Percentiles rank a stretch among this genome's conserved stretches.
These are phyloP conservation scores for Mucor plumbeus DNA, from an alignment of 371 early-diverging fungal genomes.

Conservation along the genomic window DNA sequence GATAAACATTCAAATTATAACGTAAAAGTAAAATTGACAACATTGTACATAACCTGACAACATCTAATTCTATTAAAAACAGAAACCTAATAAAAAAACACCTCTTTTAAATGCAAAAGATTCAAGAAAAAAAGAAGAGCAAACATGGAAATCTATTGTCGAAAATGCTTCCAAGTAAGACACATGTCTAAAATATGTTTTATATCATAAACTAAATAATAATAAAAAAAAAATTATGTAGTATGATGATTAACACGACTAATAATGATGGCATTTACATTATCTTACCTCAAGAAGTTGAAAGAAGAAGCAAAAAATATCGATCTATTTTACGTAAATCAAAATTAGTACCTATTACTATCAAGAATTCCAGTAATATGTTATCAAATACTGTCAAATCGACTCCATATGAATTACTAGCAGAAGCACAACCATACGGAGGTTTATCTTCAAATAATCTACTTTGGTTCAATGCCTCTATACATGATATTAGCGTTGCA, in stretches of 20 bases:
- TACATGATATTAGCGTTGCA: neutral
- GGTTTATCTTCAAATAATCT: neutral
- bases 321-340: neutral
- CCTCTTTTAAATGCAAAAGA: neutral
- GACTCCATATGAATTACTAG: neutral
- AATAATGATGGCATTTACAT: neutral
- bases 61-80: neutral
- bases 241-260: neutral
- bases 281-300: neutral
- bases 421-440: neutral
- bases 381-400: neutral
- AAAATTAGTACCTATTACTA: neutral
- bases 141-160: conserved; percentile 4
- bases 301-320: neutral
- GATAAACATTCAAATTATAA: conserved; percentile 3
- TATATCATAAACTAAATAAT: neutral
- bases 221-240: neutral
- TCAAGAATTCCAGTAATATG: neutral
- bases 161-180: conserved; percentile 9
- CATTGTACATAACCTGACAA: neutral
- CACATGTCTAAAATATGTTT: neutral
- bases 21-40: neutral
- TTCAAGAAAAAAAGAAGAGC: neutral
- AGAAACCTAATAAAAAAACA: neutral
- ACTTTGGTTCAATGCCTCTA: neutral